Base-by-base conservation (phyloP, 495 filamentous ascomycete genomes). In the Staphylotrichum longicolle region DNA sequence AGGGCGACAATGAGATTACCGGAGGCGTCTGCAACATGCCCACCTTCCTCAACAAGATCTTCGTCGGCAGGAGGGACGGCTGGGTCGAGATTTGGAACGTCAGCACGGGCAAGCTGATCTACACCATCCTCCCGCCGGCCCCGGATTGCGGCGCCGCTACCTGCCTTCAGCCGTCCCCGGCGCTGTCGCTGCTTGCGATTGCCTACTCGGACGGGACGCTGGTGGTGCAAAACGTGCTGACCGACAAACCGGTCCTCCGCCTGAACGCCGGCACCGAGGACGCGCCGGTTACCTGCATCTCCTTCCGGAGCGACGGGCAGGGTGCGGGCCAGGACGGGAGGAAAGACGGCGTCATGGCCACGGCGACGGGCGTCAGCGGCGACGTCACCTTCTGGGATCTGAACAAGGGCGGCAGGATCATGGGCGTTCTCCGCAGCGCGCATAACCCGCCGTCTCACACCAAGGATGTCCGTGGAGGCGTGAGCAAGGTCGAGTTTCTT, bases 321-420 rank as follows among this genome's bases (percentile, higher is more conserved):
- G 94, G 96, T 27, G 93, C 93, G 7, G 93, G 94, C 1, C 85
- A 90, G 51, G 91, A 96, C 72, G 92, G 93, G 4, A 84, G 83
- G 54, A 83, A 83, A 61, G 78, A 89, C 11, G 91, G 93, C 49
- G 88, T 90, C 48, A 94, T 95, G 93, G 93, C 88, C 48, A 96
- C 89, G 5, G 86, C 86, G 11, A 87, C 86, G 10, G 71, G 75
- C 37, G 77, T 80, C 6, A 89, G 81, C 65, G 91, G 93, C 12
- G 93, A 97, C 75, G 83, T 98, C 46, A 96, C 90, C 2, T 83
- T 99, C 62, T 99, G 95, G 95, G 93, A 98, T 73, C 80, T 99
- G 53, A 94, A 96, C 64, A 80, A 88, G 20, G 92, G 91, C 3
- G 91, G 91, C 5, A 84, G 89, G 58, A 83, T 94, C 55, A 87